Conservation (phyloP, 2,329 filamentous ascomycete genomes). For the Cladosporium velox region DNA sequence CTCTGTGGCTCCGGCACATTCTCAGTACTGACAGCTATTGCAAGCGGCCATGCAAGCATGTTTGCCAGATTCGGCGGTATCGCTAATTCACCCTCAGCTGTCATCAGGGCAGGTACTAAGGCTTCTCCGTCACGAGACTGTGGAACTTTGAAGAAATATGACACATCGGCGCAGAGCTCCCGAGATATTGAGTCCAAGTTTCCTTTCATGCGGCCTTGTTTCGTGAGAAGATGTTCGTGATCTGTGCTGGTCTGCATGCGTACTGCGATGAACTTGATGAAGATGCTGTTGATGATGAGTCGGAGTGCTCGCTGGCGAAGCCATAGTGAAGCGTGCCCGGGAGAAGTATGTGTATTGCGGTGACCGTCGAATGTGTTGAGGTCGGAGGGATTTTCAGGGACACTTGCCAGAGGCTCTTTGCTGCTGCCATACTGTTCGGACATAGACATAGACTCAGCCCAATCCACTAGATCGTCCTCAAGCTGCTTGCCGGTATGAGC, state of each 20-base stretch:
- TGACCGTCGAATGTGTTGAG: background rate
- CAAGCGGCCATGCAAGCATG: slow-evolving; percentile 18
- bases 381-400: background rate
- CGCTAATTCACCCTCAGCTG: background rate
- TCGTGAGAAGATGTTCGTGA: slow-evolving; percentile 1
- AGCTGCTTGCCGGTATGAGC: slow-evolving; percentile 15
- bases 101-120: background rate
- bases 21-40: slow-evolving; percentile 19
- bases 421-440: background rate
- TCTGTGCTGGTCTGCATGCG: slow-evolving; percentile 13
- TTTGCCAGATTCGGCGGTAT: slow-evolving; percentile 16
- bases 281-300: slow-evolving; percentile 29
- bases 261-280: slow-evolving; percentile 14
- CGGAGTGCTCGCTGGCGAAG: slow-evolving; percentile 29
- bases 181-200: slow-evolving; percentile 16
- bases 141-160: slow-evolving; percentile 9
- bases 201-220: slow-evolving; percentile 9
- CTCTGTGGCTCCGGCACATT: slow-evolving; percentile 17
- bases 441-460: slow-evolving; percentile 4
- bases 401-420: background rate
- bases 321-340: slow-evolving; percentile 31
- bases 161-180: slow-evolving; percentile 17
- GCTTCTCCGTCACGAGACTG: background rate
- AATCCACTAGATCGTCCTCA: slow-evolving; percentile 16
- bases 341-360: slow-evolving; percentile 22